These are phyloP conservation scores for Mycena indigotica DNA, from an alignment of 768 basidiomycete genomes.

Conservation along the genomic window DNA sequence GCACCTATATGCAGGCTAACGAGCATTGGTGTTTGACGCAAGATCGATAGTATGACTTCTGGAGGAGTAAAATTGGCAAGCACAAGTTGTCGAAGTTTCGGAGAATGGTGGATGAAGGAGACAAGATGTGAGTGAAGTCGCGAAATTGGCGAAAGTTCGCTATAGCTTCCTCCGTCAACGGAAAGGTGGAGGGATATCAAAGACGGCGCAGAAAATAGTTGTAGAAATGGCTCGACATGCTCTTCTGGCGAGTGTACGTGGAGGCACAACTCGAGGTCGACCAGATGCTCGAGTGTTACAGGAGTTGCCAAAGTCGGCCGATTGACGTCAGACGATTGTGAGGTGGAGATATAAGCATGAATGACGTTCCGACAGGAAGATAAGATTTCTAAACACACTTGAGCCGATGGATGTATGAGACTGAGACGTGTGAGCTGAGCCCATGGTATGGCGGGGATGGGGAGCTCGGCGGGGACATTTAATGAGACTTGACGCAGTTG, in stretches of 20 bases:
- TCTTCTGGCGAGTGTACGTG: not conserved
- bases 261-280: not conserved
- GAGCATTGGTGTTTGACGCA: not conserved
- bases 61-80: not conserved
- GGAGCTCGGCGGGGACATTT: not conserved
- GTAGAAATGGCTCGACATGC: slow-evolving; percentile 6
- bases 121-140: too few species aligned
- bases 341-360: not conserved
- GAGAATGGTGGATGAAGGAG: too few species aligned
- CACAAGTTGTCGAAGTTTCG: too few species aligned
- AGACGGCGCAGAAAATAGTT: not conserved
- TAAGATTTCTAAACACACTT: slow-evolving; percentile 9
- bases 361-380: slow-evolving; percentile 4
- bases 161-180: too few species aligned
- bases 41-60: not conserved
- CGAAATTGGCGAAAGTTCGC: too few species aligned
- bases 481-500: slow-evolving; percentile 3
- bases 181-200: slow-evolving; percentile 4
- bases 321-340: not conserved
- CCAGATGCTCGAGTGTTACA: not conserved
- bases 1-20: not conserved
- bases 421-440: slow-evolving; percentile 8
- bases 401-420: slow-evolving; percentile 1
- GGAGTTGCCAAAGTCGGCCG: too few species aligned
- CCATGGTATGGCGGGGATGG: slow-evolving; percentile 7